Percentiles rank a stretch among this genome's conserved stretches.
Evolutionary conservation across 345 rosid genomes (phyloP).

Genomic region (Eucalyptus tenuipes): DNA sequence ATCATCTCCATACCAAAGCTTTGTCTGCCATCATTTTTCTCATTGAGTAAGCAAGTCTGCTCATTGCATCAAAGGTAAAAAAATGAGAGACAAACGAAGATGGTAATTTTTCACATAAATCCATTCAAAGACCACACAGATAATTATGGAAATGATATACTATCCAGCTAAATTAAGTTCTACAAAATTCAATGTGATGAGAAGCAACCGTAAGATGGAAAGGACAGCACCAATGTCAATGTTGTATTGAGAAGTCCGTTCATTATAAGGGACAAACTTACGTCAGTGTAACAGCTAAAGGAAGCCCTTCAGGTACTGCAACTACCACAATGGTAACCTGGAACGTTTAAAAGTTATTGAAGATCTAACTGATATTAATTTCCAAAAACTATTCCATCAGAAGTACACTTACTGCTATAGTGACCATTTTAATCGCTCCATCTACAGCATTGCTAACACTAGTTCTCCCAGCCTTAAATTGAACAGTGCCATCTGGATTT

Average conservation of each 20-base stretch:
- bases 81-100: not conserved
- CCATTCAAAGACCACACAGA: not conserved
- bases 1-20: slow-evolving; percentile 57
- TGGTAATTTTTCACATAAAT: not conserved
- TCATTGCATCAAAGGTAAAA: not conserved
- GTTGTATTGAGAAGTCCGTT: not conserved
- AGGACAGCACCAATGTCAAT: not conserved
- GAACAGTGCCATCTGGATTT: slow-evolving; percentile 23
- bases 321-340: slow-evolving; percentile 97
- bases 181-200: not conserved
- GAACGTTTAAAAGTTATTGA: slow-evolving; percentile 1
- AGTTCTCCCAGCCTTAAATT: slow-evolving; percentile 56
- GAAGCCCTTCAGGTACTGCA: slow-evolving; percentile 99
- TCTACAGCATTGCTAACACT: slow-evolving; percentile 43
- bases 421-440: slow-evolving; percentile 65
- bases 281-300: slow-evolving; percentile 96
- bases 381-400: not conserved
- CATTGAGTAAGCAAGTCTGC: slow-evolving; percentile 95
- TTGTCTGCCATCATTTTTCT: slow-evolving; percentile 98
- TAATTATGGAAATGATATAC: not conserved
- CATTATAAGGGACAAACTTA: slow-evolving; percentile 12
- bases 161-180: not conserved
- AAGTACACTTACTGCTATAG: slow-evolving; percentile 64
- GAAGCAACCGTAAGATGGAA: not conserved
- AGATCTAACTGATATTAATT: not conserved